These are phyloP conservation scores for Aspergillus sclerotialis DNA, from an alignment of 2,329 filamentous ascomycete genomes.

Conservation along the genomic window DNA sequence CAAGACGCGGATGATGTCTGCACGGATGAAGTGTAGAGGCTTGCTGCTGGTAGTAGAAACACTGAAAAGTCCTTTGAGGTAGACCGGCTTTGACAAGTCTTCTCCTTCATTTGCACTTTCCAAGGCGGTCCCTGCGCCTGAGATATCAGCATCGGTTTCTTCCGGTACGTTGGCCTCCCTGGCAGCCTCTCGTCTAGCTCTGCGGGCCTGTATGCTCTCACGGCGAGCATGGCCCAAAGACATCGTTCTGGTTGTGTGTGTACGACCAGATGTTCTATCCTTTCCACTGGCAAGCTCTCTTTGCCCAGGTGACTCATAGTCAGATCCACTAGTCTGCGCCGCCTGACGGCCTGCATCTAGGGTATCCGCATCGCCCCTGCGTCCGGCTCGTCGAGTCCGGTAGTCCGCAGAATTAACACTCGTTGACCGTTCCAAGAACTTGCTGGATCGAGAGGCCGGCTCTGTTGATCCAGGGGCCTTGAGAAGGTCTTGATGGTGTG, in stretches of 20 bases:
- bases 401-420: constrained; percentile 88
- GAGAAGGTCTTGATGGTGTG: constrained; percentile 71
- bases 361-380: constrained; percentile 49
- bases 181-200: constrained; percentile 64
- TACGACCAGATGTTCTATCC: constrained; percentile 51
- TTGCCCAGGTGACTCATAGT: constrained; percentile 51
- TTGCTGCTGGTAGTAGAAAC: constrained; percentile 95
- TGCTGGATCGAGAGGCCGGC: constrained; percentile 53
- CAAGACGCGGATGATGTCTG: constrained; percentile 85
- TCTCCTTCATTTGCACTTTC: constrained; percentile 54
- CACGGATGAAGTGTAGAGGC: constrained; percentile 74
- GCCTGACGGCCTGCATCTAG: constrained; percentile 55
- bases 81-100: constrained; percentile 79
- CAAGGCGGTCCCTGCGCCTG: constrained; percentile 45
- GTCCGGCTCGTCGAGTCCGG: constrained; percentile 54
- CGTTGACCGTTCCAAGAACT: constrained; percentile 74
- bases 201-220: constrained; percentile 85
- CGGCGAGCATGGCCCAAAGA: constrained; percentile 82
- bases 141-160: constrained; percentile 78
- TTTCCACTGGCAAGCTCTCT: constrained; percentile 39
- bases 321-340: constrained; percentile 70
- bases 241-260: constrained; percentile 67
- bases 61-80: constrained; percentile 92
- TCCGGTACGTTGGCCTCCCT: constrained; percentile 76
- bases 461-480: constrained; percentile 63